Base-by-base conservation (phyloP, 192 early-diverging fungal species). In the Dissophora ornata region DNA sequence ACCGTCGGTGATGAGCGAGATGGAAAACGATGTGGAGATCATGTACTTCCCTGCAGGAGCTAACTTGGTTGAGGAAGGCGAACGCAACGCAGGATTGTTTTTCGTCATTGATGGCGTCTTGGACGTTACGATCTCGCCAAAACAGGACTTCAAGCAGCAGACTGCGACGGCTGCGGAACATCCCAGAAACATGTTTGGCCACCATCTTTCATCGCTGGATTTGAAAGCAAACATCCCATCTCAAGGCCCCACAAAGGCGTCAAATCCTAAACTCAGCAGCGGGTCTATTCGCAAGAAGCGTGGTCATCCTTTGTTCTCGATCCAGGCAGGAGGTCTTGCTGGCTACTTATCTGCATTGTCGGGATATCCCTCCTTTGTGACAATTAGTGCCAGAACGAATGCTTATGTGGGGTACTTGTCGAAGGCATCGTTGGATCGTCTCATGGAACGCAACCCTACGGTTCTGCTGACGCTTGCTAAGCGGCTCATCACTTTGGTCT, bases 341-440 rank as follows among this genome's bases (percentile, higher is more conserved):
- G 96, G 96, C 12, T 99, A 99, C 70, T 79, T 99, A 38, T 87
- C 94, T 12, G 94, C 95, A 11, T 75, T 99, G 42, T 97, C 93
- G 4, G 95, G 94, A 44, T 93, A 96, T 84, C 89, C 93, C 7
- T 93, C 93, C 24, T 91, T 96, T 59, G 93, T 96, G 22, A 93
- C 90, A 12, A 90, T 97, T 32, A 80, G 85, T 22, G 93, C 96
- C 18, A 86, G 88, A 15, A 94, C 92, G 25, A 85, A 91, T 66
- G 86, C 87, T 19, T 86, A 93, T 71, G 96, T 98, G 32, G 98
- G 94, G 15, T 96, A 93, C 68, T 53, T 99, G 9, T 89, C 95
- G 21, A 95, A 92, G 55, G 80, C 88, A 46, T 86, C 90, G 7
- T 69, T 98, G 29, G 96, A 98, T 44, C 86, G 92, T 12, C 86